A percentile compares a stretch with the other conserved stretches of the same genome.
These are phyloP conservation scores for Leptomonas pyrrhocoris DNA, from an alignment of 208 protist species.

Conservation along the genomic window DNA sequence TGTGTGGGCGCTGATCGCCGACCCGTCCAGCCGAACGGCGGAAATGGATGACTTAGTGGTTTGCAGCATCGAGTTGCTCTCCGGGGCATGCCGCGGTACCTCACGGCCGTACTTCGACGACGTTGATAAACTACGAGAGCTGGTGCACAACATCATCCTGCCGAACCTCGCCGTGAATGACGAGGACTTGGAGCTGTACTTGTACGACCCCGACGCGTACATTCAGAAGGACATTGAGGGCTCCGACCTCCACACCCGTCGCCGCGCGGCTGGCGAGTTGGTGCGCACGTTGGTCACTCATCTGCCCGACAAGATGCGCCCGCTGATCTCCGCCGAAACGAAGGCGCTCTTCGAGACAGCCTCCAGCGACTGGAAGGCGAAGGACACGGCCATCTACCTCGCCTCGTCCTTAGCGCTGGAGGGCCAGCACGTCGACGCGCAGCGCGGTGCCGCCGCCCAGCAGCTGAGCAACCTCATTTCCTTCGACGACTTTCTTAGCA, in stretches of 20 bases:
- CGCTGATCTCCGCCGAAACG: conserved; percentile 63
- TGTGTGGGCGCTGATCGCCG: conserved; percentile 88
- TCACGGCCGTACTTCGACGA: conserved; percentile 82
- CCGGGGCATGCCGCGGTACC: conserved; percentile 76
- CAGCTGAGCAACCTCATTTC: conserved; percentile 81
- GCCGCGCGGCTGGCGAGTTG: conserved; percentile 91
- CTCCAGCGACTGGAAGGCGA: conserved; percentile 90
- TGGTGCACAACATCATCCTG: conserved; percentile 93
- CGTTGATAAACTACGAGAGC: conserved; percentile 63
- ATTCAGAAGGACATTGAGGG: conserved; percentile 97
- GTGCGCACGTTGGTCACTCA: conserved; percentile 86
- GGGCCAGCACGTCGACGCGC: conserved; percentile 65
- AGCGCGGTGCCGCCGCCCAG: conserved; percentile 55
- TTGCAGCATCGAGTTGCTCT: conserved; percentile 90
- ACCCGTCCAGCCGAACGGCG: conserved; percentile 36
- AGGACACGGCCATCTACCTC: conserved; percentile 96
- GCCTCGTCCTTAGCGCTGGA: conserved; percentile 89
- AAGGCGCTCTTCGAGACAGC: conserved; percentile 63
- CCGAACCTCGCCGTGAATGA: conserved; percentile 94
- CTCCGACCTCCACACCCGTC: conserved; percentile 91
- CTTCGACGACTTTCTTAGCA: conserved; percentile 87
- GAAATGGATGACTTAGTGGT: conserved; percentile 88
- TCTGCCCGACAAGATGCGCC: conserved; percentile 60
- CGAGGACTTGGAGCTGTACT: conserved; percentile 93
- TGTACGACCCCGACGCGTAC: conserved; percentile 95